Conservation (phyloP, 129 eudicot genomes). For the Dittrichia graveolens region DNA sequence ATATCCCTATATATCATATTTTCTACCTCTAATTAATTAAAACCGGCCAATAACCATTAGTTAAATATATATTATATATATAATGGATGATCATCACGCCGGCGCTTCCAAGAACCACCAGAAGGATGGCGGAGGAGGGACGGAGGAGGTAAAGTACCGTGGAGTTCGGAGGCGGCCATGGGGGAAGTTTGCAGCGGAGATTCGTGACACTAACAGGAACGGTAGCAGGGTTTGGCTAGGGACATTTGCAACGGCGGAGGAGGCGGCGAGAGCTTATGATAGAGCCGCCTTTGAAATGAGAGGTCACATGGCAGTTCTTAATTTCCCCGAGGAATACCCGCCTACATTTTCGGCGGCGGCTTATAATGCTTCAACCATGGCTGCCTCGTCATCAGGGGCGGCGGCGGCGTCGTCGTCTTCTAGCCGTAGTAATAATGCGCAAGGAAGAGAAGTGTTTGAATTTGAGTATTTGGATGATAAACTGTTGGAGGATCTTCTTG, state of each 20-base stretch:
- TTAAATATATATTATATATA: too few species aligned
- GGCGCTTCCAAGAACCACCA: conserved; percentile 11
- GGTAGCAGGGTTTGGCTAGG: conserved; percentile 55
- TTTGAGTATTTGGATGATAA: conserved; percentile 58
- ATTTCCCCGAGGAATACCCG: conserved; percentile 49
- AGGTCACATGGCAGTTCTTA: conserved; percentile 52
- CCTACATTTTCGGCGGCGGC: conserved; percentile 38
- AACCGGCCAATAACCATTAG: too few species aligned
- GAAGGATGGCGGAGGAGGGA: conserved; percentile 12
- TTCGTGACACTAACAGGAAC: conserved; percentile 37
- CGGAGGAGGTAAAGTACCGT: conserved; percentile 34
- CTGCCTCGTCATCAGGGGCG: conserved; percentile 1
- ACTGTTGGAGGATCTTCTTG: conserved; percentile 58
- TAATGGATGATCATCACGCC: conserved; percentile 16
- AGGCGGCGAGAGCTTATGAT: conserved; percentile 58
- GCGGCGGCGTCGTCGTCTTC: conserved; percentile 15
- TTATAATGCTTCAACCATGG: conserved; percentile 15
- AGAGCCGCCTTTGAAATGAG: conserved; percentile 47
- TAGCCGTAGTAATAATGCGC: neutral
- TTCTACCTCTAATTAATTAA: too few species aligned
- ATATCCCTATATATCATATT: too few species aligned
- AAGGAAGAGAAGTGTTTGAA: conserved; percentile 47
- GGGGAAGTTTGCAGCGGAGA: conserved; percentile 56
- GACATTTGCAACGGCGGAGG: conserved; percentile 52
- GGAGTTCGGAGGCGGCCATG: conserved; percentile 51